Evolutionary conservation across 2,329 filamentous ascomycete genomes (phyloP), one percentile per base, ranked within the genome.

Genomic region (Fusarium tupiense): DNA sequence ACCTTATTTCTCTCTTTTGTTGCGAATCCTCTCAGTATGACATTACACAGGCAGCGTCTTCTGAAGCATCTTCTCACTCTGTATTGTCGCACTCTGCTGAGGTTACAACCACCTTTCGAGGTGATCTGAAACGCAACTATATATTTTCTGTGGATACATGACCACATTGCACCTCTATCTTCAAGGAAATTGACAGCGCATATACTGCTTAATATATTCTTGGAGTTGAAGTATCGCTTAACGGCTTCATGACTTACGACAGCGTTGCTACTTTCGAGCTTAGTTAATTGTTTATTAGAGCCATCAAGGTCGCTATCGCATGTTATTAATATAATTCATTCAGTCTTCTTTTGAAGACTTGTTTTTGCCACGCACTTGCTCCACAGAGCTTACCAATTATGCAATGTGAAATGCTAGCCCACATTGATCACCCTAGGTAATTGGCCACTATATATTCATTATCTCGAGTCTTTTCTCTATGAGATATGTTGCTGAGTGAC

Each of bases 101-200:
- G 31, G 5, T 35, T 19, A 2, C 17, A 13, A 8, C 11, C 0
- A 14, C 12, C 3, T 52, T 35, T 52, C 4, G 3, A 35, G 22
- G 9, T 19, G 0, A 11, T 24, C 1, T 35, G 0, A 14, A 8
- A 35, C 8, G 2, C 0, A 24, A 52, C 12, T 20, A 24, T 6
- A 52, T 33, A 20, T 20, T 20, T 11, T 26, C n/a, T 37, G 3
- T 16, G n/a, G 9, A 6, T 37, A 19, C 11, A n/a, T 19, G 8
- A 5, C 2, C 11, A 24, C 16, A 50, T 8, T 33, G 3, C 16
- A 33, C 6, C 26, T 16, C 19, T 12, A 37, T 22, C 50, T 35
- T 26, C 3, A 2, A 4, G 0, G 13, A 6, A 2, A 7, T 22
- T 17, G 19, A 26, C 13, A 22, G 50, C 19, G 17, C 6, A 9